These are phyloP conservation scores for Syzygium malaccense DNA, from an alignment of 441 rosid genomes.

Conservation along the genomic window DNA sequence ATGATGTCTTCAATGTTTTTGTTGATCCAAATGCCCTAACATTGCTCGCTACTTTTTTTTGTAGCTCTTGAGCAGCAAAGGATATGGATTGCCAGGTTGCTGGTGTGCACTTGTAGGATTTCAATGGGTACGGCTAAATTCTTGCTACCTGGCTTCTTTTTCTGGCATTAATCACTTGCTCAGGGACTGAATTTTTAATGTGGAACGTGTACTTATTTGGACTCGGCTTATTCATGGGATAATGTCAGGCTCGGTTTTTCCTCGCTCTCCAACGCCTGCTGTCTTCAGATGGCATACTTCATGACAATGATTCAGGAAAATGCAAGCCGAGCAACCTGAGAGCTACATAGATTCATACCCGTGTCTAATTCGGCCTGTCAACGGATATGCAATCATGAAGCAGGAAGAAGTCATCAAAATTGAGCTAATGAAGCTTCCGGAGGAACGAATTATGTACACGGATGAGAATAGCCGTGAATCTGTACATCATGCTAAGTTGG, in stretches of 20 bases:
- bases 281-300: conserved; percentile 14
- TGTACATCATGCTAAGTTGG: neutral
- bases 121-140: conserved; percentile 17
- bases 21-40: neutral
- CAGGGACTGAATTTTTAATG: neutral
- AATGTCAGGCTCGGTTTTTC: conserved; percentile 15
- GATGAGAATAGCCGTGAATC: neutral
- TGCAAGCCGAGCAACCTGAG: conserved; percentile 22
- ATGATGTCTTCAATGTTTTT: neutral
- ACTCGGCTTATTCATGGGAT: neutral
- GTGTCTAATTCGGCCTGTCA: neutral
- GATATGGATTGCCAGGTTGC: conserved; percentile 23
- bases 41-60: neutral
- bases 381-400: neutral
- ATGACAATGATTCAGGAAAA: conserved; percentile 10
- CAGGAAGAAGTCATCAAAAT: neutral
- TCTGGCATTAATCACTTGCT: neutral
- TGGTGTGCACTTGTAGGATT: conserved; percentile 16
- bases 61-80: conserved; percentile 13
- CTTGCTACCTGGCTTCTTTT: neutral
- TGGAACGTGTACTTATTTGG: neutral
- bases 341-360: conserved; percentile 21
- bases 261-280: conserved; percentile 13
- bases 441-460: neutral
- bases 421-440: neutral